A percentile compares a stretch with the other conserved stretches of the same genome.
Evolutionary conservation across 1,284 basidiomycete species (phyloP).

Genomic region (Moesziomyces antarcticus): DNA sequence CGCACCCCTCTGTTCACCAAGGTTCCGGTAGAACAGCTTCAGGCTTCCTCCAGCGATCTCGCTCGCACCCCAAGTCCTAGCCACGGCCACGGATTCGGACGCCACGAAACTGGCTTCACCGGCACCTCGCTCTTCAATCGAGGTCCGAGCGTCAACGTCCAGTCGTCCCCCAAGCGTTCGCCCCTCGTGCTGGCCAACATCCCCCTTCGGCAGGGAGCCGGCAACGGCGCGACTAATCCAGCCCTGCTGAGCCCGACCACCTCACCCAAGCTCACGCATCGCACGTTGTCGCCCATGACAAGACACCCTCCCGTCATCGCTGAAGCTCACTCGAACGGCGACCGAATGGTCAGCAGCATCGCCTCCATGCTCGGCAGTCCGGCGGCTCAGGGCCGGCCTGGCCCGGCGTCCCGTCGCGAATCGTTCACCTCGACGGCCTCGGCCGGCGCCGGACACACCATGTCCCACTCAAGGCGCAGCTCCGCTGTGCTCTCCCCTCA

Average conservation of each 20-base stretch:
- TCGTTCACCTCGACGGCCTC: slow-evolving; percentile 41
- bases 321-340: slow-evolving; percentile 19
- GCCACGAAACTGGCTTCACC: slow-evolving; percentile 12
- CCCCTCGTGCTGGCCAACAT: slow-evolving; percentile 22
- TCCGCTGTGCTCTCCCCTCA: slow-evolving; percentile 42
- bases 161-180: slow-evolving; percentile 42
- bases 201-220: slow-evolving; percentile 15
- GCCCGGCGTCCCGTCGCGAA: slow-evolving; percentile 36
- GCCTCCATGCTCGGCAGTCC: slow-evolving; percentile 33
- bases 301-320: slow-evolving; percentile 29
- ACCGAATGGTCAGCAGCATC: slow-evolving; percentile 42
- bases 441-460: slow-evolving; percentile 27
- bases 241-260: slow-evolving; percentile 25
- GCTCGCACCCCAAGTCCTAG: slow-evolving; percentile 38
- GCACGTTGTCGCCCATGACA: slow-evolving; percentile 35
- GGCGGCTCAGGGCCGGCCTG: slow-evolving; percentile 17
- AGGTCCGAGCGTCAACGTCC: slow-evolving; percentile 22
- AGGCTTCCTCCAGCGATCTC: slow-evolving; percentile 12
- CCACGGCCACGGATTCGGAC: slow-evolving; percentile 7
- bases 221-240: slow-evolving; percentile 7
- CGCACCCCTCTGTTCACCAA: slow-evolving; percentile 20
- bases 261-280: slow-evolving; percentile 41
- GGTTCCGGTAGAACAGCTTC: slow-evolving; percentile 33
- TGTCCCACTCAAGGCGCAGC: slow-evolving; percentile 45
- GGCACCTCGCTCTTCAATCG: slow-evolving; percentile 33